Percentiles rank a stretch among this genome's conserved stretches.
Evolutionary conservation across 2,329 filamentous ascomycete genomes (phyloP).

Genomic region (Alternaria consortialis): DNA sequence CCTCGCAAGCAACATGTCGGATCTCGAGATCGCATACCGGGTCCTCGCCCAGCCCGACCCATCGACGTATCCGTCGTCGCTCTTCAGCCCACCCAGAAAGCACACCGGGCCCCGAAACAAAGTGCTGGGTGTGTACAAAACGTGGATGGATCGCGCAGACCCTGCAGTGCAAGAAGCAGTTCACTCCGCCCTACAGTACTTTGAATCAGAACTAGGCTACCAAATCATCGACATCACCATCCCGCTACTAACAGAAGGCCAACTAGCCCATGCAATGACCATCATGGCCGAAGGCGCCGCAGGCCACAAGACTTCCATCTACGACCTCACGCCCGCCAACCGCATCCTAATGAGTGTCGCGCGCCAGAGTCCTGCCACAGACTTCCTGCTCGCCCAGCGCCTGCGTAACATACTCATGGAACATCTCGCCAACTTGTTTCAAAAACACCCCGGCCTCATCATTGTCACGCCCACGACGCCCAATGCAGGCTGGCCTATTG

Average conservation of each 20-base stretch:
- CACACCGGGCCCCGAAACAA: conserved; percentile 57
- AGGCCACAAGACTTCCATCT: conserved; percentile 59
- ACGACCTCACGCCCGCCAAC: conserved; percentile 71
- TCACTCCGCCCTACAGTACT: conserved; percentile 66
- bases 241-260: conserved; percentile 73
- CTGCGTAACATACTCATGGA: conserved; percentile 80
- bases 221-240: conserved; percentile 68
- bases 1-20: conserved; percentile 76
- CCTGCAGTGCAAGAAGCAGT: conserved; percentile 69
- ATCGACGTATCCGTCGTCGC: conserved; percentile 65
- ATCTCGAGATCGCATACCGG: conserved; percentile 84
- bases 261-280: conserved; percentile 78
- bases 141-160: conserved; percentile 76
- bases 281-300: conserved; percentile 77
- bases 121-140: conserved; percentile 73
- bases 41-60: conserved; percentile 78
- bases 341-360: conserved; percentile 73
- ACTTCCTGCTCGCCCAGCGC: conserved; percentile 77
- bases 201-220: conserved; percentile 65
- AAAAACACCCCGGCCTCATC: conserved; percentile 75
- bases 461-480: conserved; percentile 82
- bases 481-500: conserved; percentile 77
- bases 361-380: conserved; percentile 69
- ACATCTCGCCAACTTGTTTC: conserved; percentile 76
- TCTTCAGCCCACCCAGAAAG: conserved; percentile 67